A percentile compares a stretch with the other conserved stretches of the same genome.
These are phyloP conservation scores for Collybia sp. DNA, from an alignment of 768 basidiomycete species.

Conservation along the genomic window DNA sequence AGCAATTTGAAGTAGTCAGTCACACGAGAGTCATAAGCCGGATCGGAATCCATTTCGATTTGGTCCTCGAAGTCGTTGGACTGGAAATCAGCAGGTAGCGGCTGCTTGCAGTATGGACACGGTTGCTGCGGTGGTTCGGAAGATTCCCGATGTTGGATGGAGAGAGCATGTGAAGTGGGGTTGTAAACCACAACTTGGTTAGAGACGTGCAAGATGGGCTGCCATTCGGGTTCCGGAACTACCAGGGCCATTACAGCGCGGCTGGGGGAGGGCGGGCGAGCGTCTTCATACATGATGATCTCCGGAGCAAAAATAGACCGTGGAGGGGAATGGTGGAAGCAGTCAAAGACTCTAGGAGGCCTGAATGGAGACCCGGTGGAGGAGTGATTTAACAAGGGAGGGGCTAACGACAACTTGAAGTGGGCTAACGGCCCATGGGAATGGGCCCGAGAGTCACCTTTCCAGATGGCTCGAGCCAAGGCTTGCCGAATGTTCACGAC, in stretches of 20 bases:
- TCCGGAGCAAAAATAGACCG: no score
- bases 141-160: conserved; percentile 39
- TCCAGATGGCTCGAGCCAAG: no score
- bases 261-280: conserved; percentile 11
- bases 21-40: conserved; percentile 47
- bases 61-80: conserved; percentile 21
- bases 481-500: no score
- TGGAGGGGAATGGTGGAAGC: no score
- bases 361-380: no score
- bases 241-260: conserved; percentile 13
- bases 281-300: conserved; percentile 9
- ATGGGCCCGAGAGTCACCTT: no score
- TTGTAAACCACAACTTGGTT: conserved; percentile 89
- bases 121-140: conserved; percentile 18
- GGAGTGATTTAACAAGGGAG: no score
- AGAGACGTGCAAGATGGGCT: conserved; percentile 74
- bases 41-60: conserved; percentile 29
- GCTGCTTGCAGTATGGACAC: conserved; percentile 77
- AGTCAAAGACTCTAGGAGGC: no score
- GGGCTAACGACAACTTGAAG: no score
- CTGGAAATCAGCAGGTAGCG: conserved; percentile 43
- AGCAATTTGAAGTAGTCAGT: conserved; percentile 81
- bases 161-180: conserved; percentile 76
- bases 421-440: no score
- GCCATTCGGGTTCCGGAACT: conserved; percentile 46